These are phyloP conservation scores for Calonectria ilicicola DNA, from an alignment of 2,329 filamentous ascomycete genomes.

Conservation along the genomic window DNA sequence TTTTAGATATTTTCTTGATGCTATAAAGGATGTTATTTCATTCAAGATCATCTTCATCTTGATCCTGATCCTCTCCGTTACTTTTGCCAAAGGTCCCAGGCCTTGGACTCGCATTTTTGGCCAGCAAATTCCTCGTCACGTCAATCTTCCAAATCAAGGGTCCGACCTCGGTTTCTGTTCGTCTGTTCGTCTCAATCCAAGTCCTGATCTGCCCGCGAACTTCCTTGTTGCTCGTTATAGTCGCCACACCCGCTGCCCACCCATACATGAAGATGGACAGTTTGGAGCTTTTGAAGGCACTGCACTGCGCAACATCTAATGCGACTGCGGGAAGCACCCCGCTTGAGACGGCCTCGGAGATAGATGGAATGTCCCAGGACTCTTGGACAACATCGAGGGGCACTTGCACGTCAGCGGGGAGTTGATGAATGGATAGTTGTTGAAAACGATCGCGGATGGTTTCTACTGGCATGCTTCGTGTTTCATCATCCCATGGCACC, in stretches of 20 bases:
- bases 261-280: constrained; percentile 55
- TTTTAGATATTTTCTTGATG: not conserved
- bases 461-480: constrained; percentile 17
- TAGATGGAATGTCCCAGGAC: constrained; percentile 41
- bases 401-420: constrained; percentile 49
- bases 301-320: constrained; percentile 47
- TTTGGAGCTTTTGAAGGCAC: constrained; percentile 51
- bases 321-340: constrained; percentile 49
- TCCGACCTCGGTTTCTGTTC: constrained; percentile 44
- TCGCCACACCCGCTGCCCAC: constrained; percentile 49
- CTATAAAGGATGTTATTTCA: not conserved
- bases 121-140: constrained; percentile 51
- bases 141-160: constrained; percentile 49
- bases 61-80: not conserved
- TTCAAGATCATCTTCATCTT: not conserved
- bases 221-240: constrained; percentile 56
- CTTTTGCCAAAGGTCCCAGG: constrained; percentile 16
- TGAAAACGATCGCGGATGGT: constrained; percentile 44
- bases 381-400: constrained; percentile 48
- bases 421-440: constrained; percentile 46
- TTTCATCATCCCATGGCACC: constrained; percentile 43
- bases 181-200: constrained; percentile 48
- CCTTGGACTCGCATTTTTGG: constrained; percentile 46
- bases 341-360: constrained; percentile 39
- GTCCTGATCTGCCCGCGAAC: constrained; percentile 50